Evolutionary conservation across 176 grass and related monocot species (phyloP), one percentile per base, ranked within the genome.

Genomic region (Bolboschoenus planiculmis): DNA sequence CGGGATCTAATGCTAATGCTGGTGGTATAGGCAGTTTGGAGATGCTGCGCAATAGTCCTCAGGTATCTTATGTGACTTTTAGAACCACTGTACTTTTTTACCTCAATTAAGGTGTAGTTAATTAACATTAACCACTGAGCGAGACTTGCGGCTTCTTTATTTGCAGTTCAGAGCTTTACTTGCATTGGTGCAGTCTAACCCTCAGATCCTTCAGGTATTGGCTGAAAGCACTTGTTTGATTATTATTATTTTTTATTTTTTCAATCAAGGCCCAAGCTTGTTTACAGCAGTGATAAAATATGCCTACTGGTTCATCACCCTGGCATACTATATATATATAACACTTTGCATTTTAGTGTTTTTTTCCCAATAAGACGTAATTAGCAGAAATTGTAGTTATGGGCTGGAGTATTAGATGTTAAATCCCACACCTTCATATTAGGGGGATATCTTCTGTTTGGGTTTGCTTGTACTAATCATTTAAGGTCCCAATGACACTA

Each of bases 111-210:
- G 6, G 29, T 8, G 57, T 68, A 34, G 55, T 63, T 77, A 20
- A 29, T 67, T 8, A 85, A 39, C 37, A 50, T 47, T 78, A 58
- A 14, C 61, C 4, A 57, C 43, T 61, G 21, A 57, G 23, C 11
- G 8, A 30, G 14, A 47, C 68, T 59, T 13, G 34, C 16, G 35
- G 36, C 53, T 43, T 59, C 36, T 66, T 73, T 84, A 72, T 79
- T 50, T 86, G 84, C 89, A 97, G 79, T 97, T 97, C 82, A 90
- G 86, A 89, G 87, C 65, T 40, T 81, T 95, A 40, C 88, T 95
- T 80, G 82, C 85, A 59, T 79, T 97, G 84, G 92, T 97, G 58
- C 95, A 97, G 84, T 80, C 95, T 56, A 94, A 97, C 18, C 95
- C 95, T 70, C 83, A 91, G 56, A 97, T 97, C 46, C 79, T 97